These are phyloP conservation scores for Trichaptum fuscoviolaceum DNA, from an alignment of 768 basidiomycete species.

Conservation along the genomic window DNA sequence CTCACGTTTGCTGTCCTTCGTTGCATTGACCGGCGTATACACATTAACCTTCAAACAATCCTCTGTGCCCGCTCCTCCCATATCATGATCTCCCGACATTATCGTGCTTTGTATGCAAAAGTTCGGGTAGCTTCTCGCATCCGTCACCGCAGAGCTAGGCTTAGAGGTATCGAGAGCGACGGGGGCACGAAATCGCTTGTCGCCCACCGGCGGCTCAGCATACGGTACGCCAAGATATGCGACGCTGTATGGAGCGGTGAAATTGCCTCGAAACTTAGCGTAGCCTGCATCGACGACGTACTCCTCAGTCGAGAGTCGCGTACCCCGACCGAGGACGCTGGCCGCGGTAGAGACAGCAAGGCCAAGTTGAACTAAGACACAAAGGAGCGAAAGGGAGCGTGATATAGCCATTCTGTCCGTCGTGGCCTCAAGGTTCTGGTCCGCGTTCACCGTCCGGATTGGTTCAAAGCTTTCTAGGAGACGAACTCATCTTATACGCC, in stretches of 20 bases:
- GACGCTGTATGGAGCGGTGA: constrained; percentile 45
- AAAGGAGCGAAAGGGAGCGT: neutral
- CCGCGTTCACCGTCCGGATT: neutral
- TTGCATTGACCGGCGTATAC: constrained; percentile 48
- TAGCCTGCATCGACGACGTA: constrained; percentile 52
- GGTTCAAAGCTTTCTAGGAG: neutral
- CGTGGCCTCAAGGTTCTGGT: neutral
- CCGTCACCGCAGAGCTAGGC: constrained; percentile 33
- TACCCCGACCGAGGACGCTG: neutral
- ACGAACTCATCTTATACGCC: neutral
- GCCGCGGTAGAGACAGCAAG: neutral
- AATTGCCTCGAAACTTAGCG: constrained; percentile 50
- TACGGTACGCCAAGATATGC: constrained; percentile 45
- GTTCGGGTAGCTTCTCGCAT: constrained; percentile 48
- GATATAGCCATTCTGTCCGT: neutral
- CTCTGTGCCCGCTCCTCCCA: constrained; percentile 60
- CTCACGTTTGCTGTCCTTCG: constrained; percentile 42
- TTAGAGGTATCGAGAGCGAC: constrained; percentile 32
- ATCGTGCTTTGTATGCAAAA: constrained; percentile 58
- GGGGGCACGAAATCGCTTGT: constrained; percentile 37
- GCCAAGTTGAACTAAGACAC: neutral
- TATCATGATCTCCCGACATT: constrained; percentile 43
- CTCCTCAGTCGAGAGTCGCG: neutral
- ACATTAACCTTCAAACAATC: constrained; percentile 64
- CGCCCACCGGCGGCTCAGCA: constrained; percentile 31